Conservation (phyloP, 345 rosid genomes). For the Hypericum androsaemum region DNA sequence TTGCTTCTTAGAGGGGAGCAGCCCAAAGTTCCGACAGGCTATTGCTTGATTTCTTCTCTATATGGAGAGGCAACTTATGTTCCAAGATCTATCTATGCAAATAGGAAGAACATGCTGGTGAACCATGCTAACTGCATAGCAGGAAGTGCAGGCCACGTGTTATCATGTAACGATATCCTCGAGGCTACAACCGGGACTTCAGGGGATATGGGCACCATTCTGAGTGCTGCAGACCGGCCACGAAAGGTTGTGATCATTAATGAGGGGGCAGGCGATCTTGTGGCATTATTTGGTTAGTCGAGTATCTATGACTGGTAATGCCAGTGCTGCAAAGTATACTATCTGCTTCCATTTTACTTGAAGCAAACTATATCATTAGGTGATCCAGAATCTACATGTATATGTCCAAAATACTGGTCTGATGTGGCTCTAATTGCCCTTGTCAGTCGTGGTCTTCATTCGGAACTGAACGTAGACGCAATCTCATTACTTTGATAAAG, state of each 20-base stretch:
- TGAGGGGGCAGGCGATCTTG: conserved; percentile 80
- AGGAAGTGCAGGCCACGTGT: conserved; percentile 36
- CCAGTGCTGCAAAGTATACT: not conserved
- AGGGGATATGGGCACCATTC: conserved; percentile 15
- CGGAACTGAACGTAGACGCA: too few relatives aligned
- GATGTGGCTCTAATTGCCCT: too few relatives aligned
- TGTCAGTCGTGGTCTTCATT: too few relatives aligned
- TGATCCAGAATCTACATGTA: too few relatives aligned
- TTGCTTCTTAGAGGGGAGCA: conserved; percentile 82
- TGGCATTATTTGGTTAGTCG: conserved; percentile 66
- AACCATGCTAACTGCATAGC: conserved; percentile 46
- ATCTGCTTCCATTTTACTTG: not conserved
- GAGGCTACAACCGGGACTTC: conserved; percentile 16
- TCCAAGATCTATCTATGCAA: conserved; percentile 56
- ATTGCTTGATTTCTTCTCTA: conserved; percentile 61
- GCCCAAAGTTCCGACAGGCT: conserved; percentile 71
- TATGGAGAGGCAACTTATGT: conserved; percentile 60
- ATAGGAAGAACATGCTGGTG: conserved; percentile 49
- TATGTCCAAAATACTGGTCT: too few relatives aligned
- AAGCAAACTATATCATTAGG: too few relatives aligned
- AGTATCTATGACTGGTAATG: not conserved
- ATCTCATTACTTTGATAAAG: too few relatives aligned
- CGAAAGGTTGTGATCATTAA: conserved; percentile 60
- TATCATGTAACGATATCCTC: conserved; percentile 45
- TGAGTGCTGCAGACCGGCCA: conserved; percentile 6